phyloP scores from a whole-genome alignment of 192 early-diverging fungal species.

The Helicostylum pulchrum region DNA sequence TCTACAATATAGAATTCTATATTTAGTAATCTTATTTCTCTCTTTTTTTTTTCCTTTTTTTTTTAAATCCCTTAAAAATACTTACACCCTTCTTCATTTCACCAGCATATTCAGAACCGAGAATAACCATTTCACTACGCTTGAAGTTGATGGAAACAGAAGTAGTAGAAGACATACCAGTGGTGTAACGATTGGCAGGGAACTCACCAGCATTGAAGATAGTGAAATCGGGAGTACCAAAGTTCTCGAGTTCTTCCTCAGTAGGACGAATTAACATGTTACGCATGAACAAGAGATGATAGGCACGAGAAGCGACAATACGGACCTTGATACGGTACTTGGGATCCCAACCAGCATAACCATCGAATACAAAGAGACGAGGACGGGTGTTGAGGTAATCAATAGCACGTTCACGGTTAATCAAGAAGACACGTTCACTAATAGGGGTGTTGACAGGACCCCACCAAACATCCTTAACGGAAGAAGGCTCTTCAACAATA shows the following conservation, averaged over 20 bases:
- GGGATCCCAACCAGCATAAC: constrained; percentile 97
- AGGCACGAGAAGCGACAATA: constrained; percentile 90
- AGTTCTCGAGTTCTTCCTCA: constrained; percentile 81
- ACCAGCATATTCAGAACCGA: constrained; percentile 97
- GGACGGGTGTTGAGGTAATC: constrained; percentile 96
- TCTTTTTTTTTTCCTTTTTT: background rate
- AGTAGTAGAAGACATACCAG: constrained; percentile 93
- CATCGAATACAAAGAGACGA: constrained; percentile 94
- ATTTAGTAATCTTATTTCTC: background rate
- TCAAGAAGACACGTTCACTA: constrained; percentile 74
- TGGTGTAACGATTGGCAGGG: constrained; percentile 91
- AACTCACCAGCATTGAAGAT: constrained; percentile 96
- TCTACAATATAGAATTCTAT: constrained; percentile 26
- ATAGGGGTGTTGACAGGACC: constrained; percentile 97
- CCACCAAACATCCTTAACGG: constrained; percentile 92
- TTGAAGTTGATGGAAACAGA: constrained; percentile 91
- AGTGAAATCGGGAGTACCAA: constrained; percentile 95
- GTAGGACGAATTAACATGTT: constrained; percentile 99
- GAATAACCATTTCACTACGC: constrained; percentile 94
- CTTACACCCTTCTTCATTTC: constrained; percentile 99
- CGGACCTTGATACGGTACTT: constrained; percentile 98
- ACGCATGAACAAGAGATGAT: constrained; percentile 96
- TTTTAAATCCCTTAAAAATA: constrained; percentile 18
- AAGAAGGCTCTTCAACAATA: constrained; percentile 87
- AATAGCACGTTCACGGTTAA: constrained; percentile 93